These are phyloP conservation scores for Naegleria lovaniensis DNA, from an alignment of 208 protist genomes.

Conservation along the genomic window DNA sequence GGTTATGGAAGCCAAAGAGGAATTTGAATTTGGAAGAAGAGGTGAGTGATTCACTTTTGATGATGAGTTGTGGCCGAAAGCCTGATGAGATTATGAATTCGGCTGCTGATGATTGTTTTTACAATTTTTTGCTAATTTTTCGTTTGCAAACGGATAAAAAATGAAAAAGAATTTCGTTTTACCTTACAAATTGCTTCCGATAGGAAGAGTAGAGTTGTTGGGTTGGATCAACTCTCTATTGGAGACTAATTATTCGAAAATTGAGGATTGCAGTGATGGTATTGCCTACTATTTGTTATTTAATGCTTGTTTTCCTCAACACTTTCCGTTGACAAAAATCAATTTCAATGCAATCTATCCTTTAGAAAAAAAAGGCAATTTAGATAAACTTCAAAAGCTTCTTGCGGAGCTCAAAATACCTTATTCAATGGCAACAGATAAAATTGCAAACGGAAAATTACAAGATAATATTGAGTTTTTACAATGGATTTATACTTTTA, in stretches of 20 bases:
- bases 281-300: neutral
- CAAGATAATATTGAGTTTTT: neutral
- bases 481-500: neutral
- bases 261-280: neutral
- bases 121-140: too few relatives aligned
- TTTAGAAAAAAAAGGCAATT: neutral
- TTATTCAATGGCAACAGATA: neutral
- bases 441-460: neutral
- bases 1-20: neutral
- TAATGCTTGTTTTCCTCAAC: neutral
- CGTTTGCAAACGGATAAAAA: too few relatives aligned
- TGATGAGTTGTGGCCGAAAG: too few relatives aligned
- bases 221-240: neutral
- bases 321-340: neutral
- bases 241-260: neutral
- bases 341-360: neutral
- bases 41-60: neutral
- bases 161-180: too few relatives aligned
- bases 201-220: neutral
- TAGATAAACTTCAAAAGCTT: neutral
- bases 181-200: neutral
- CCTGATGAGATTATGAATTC: too few relatives aligned
- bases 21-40: neutral
- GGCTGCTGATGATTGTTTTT: too few relatives aligned
- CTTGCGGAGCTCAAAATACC: neutral